These are phyloP conservation scores for Paulownia fortunei DNA, from an alignment of 257 asterid species.

Conservation along the genomic window DNA sequence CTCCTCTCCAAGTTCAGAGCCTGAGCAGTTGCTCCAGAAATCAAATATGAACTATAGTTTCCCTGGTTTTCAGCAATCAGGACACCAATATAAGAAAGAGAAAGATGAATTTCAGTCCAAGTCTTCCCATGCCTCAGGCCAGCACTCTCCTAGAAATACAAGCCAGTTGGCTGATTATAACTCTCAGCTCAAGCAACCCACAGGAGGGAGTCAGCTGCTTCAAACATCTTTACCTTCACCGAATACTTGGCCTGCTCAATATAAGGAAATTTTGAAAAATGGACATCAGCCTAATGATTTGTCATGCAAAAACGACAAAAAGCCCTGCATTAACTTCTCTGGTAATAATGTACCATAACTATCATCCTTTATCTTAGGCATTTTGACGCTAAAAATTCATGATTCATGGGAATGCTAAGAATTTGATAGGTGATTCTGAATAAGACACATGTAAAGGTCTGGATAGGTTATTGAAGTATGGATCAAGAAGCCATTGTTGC, in stretches of 20 bases:
- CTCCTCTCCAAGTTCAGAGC: constrained; percentile 59
- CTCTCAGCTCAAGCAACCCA: constrained; percentile 46
- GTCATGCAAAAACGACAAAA: constrained; percentile 24
- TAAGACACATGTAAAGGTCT: neutral
- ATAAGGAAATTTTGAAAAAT: constrained; percentile 31
- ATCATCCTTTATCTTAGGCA: constrained; percentile 10
- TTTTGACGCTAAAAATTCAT: neutral
- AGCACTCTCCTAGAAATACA: constrained; percentile 39
- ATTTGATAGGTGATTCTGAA: neutral
- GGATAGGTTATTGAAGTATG: neutral
- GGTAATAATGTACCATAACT: constrained; percentile 32
- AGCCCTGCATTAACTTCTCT: constrained; percentile 23
- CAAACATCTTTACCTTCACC: constrained; percentile 43
- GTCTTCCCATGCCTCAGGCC: constrained; percentile 44
- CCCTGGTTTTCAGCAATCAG: constrained; percentile 51
- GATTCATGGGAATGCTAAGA: neutral
- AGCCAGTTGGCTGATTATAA: constrained; percentile 46
- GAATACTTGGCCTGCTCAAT: constrained; percentile 43
- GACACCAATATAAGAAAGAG: constrained; percentile 42
- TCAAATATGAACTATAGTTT: constrained; percentile 41
- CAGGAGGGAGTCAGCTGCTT: constrained; percentile 44
- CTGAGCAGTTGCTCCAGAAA: constrained; percentile 41
- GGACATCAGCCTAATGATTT: constrained; percentile 31
- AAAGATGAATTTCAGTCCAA: constrained; percentile 52
- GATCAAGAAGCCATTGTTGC: neutral